Evolutionary conservation across 2,329 filamentous ascomycete species (phyloP).

Genomic region (Colletotrichum gloeosporioides): DNA sequence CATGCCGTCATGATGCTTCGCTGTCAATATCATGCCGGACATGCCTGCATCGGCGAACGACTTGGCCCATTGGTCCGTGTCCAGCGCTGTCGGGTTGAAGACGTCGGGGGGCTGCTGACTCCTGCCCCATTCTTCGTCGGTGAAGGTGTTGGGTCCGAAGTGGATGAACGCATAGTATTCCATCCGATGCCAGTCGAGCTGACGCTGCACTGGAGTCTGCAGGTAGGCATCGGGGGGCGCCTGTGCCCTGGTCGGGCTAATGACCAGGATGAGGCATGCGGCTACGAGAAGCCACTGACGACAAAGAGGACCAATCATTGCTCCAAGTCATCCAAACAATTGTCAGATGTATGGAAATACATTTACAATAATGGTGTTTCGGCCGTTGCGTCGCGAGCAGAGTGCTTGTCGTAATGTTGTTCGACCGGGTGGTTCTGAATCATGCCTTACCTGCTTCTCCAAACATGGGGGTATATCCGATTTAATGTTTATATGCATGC

Average conservation of each 20-base stretch:
- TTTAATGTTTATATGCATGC: background rate
- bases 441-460: background rate
- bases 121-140: constrained; percentile 32
- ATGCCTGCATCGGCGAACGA: constrained; percentile 12
- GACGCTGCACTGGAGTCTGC: constrained; percentile 7
- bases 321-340: background rate
- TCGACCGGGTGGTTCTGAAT: background rate
- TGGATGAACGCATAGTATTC: constrained; percentile 35
- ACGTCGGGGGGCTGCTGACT: constrained; percentile 28
- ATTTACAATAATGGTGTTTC: accelerated
- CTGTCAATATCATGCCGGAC: constrained; percentile 39
- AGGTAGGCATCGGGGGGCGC: background rate
- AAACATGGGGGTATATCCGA: background rate
- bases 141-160: constrained; percentile 35
- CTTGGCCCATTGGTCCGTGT: constrained; percentile 35
- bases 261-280: background rate
- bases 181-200: constrained; percentile 30
- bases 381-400: background rate
- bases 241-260: accelerated
- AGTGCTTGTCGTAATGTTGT: background rate
- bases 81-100: constrained; percentile 28
- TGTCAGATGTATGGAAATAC: accelerated
- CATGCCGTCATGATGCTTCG: constrained; percentile 42
- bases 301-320: background rate
- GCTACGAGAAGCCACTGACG: accelerated